Base-by-base conservation (phyloP, 148 eudicot genomes). In the Bassia scoparia region DNA sequence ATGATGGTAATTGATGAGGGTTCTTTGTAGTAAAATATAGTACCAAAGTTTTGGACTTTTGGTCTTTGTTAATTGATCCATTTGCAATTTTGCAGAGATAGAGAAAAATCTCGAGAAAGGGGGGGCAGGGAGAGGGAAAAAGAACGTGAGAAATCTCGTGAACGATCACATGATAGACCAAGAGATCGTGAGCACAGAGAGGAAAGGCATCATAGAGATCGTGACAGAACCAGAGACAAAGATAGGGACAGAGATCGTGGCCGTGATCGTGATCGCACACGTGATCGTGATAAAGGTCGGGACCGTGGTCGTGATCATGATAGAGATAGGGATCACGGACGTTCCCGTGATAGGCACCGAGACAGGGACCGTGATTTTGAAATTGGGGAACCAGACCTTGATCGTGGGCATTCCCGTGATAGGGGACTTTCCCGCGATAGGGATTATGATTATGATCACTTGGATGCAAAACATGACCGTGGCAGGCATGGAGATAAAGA, bases 101-200 rank as follows among this genome's bases (percentile, higher is more conserved):
- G 92, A 84, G 98, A 94, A 75, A 96, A 88, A 77, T 92, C 99
- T n/a, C 92, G 92, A 76, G 99, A 96, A 77, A 85, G 91, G 80
- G 89, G 73, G 29, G 46, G 46, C 14, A 87, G 89, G 75, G 96
- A 87, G 13, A 87, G 78, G 73, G 98, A 87, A 26, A 83, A 77
- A 74, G 90, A 87, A 38, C 83, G 83, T 18, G 97, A 93, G 77
- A 89, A 77, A 76, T 91, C 97, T 66, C 96, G 87, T 52, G 97
- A 95, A 81, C 84, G 83, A 24, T 95, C 97, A 65, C 93, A 90
- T 77, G 99, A 92, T 59, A 82, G 83, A 74, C 83, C 92, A 52
- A 90, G 91, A 78, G 99, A 96, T 20, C 97, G 97, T 68, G 98
- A 94, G 31, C 88, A 86, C 43, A 82, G 87, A 61, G 97, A 92